phyloP scores from a whole-genome alignment of 1,284 basidiomycete species.

The Sutorius eximius region DNA sequence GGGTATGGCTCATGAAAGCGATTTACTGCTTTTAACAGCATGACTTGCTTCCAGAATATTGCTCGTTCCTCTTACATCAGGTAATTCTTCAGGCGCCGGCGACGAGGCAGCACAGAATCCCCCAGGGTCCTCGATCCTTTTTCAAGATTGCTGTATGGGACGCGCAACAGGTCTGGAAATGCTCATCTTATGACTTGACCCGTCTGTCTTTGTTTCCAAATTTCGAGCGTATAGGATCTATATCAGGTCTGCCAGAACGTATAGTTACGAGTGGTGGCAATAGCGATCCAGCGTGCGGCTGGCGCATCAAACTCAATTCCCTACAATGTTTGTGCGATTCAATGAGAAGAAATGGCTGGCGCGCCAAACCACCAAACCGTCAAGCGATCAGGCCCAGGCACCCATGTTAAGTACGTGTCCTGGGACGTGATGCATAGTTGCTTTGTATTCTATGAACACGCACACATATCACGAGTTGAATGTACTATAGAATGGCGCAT shows the following conservation, averaged over 20 bases:
- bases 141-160: neutral
- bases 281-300: neutral
- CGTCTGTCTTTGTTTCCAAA: no score
- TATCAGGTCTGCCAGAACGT: neutral
- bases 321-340: neutral
- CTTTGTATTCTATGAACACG: neutral
- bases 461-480: no score
- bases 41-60: neutral
- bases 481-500: neutral
- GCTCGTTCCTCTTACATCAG: neutral
- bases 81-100: neutral
- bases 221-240: constrained; percentile 4
- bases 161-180: neutral
- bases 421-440: no score
- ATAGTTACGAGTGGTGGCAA: neutral
- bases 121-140: neutral
- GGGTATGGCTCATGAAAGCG: neutral
- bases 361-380: neutral
- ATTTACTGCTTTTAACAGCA: neutral
- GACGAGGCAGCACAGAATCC: constrained; percentile 1
- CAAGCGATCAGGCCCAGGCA: neutral
- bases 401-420: neutral
- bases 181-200: neutral
- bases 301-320: neutral
- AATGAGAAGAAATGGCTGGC: neutral